These are phyloP conservation scores for Russula emetica DNA, from an alignment of 768 basidiomycete genomes.

Conservation along the genomic window DNA sequence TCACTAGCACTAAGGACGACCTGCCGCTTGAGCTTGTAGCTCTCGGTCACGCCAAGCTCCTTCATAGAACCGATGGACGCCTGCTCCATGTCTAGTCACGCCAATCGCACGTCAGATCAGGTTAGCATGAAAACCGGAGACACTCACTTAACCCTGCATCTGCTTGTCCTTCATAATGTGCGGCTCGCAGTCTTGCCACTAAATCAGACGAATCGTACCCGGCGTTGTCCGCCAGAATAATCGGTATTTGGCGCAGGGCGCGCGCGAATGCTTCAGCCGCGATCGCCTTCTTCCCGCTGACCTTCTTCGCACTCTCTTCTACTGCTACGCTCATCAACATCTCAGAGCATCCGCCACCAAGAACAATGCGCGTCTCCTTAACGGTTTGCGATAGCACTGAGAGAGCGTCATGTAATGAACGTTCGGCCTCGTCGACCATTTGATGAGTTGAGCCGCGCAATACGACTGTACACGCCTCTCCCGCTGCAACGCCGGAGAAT, in stretches of 20 bases:
- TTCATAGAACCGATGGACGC: slow-evolving; percentile 86
- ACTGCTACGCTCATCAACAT: slow-evolving; percentile 97
- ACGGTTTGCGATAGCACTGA: slow-evolving; percentile 97
- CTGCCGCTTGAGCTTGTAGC: slow-evolving; percentile 95
- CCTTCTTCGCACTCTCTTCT: slow-evolving; percentile 78
- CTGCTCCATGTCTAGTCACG: slow-evolving; percentile 72
- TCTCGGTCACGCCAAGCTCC: slow-evolving; percentile 86
- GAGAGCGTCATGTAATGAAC: slow-evolving; percentile 94
- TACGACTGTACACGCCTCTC: slow-evolving; percentile 96
- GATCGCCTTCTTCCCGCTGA: slow-evolving; percentile 93
- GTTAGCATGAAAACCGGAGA: neutral
- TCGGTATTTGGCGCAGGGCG: slow-evolving; percentile 92
- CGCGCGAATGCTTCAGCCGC: slow-evolving; percentile 89
- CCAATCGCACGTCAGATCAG: neutral
- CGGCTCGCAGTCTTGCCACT: slow-evolving; percentile 82
- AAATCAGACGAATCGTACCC: slow-evolving; percentile 97
- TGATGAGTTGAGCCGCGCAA: slow-evolving; percentile 95
- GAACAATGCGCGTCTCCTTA: slow-evolving; percentile 89
- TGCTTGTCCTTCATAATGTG: slow-evolving; percentile 83
- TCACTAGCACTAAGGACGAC: slow-evolving; percentile 93
- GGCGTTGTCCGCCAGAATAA: slow-evolving; percentile 94
- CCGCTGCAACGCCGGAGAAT: slow-evolving; percentile 98
- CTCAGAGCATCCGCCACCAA: slow-evolving; percentile 97
- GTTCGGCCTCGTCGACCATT: slow-evolving; percentile 99
- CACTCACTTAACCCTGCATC: slow-evolving; percentile 85